Base-by-base conservation (phyloP, 495 filamentous ascomycete genomes). In the Penicillium atrosanguineum region DNA sequence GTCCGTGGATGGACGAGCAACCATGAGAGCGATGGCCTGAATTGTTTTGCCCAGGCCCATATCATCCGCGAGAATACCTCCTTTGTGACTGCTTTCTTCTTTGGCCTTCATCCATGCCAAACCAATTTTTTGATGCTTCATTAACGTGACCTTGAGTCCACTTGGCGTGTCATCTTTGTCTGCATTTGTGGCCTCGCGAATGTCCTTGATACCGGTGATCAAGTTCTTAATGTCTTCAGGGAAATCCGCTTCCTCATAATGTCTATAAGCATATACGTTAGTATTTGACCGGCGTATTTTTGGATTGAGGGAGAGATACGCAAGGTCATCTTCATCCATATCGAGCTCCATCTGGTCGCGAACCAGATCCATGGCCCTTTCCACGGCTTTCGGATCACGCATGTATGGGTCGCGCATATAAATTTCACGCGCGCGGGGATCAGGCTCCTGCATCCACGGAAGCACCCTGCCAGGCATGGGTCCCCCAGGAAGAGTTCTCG, bases 1-100 rank as follows among this genome's bases (percentile, higher is more conserved):
- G 61, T 91, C 80, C 1, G 69, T 60, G 0, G 90, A 86, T 14
- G 80, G 84, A 23, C 84, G 77, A n/a, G 84, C 80, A 1, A 93
- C 78, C 55, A 98, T 88, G 29, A 98, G 79, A 2, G 94, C 85
- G 20, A 98, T 76, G 15, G 90, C 84, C 56, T 92, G 88, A 44
- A 98, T 87, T 2, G 94, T 98, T 73, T 98, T 98, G 19, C 94
- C 94, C 9, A 98, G 78, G 11, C 94, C 94, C 94, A 98, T 98
- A 46, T 92, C 90, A 63, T 95, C 90, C 4, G 89, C 91, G 43
- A 94, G 78, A 56, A 96, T 90, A 11, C 90, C 91, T 36, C 91
- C 91, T 59, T 87, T 90, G 52, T 87, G 88, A 4, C 72, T 78
- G 14, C 86, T 83, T 44, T 87, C 82, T 68, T 96, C 91, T 79